Percentiles rank a stretch among this genome's conserved stretches.
These are phyloP conservation scores for Aureobasidium leucospermi DNA, from an alignment of 2,329 filamentous ascomycete species.

Conservation along the genomic window DNA sequence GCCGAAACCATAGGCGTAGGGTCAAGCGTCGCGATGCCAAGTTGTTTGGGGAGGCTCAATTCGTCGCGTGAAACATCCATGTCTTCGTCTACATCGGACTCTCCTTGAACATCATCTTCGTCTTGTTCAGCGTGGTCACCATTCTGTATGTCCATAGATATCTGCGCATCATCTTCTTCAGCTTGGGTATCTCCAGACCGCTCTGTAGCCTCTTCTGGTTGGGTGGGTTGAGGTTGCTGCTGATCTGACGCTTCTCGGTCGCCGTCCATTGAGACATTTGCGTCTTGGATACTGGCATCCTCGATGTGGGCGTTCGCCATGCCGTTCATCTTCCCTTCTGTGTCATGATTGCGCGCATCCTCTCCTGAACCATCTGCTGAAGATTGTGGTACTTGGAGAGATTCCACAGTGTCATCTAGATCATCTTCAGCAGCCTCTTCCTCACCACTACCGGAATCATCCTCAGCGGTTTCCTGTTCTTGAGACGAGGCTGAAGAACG, in stretches of 20 bases:
- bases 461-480: not conserved
- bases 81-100: not conserved
- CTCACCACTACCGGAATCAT: not conserved
- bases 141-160: slow-evolving; percentile 16
- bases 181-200: slow-evolving; percentile 14
- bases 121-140: slow-evolving; percentile 18
- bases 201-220: slow-evolving; percentile 11
- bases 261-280: not conserved
- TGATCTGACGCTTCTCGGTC: slow-evolving; percentile 16
- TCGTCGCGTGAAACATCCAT: not conserved
- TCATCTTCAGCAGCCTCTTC: not conserved
- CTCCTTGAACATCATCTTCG: not conserved
- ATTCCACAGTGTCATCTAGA: slow-evolving; percentile 7
- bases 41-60: not conserved
- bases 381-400: not conserved
- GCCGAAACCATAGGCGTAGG: slow-evolving; percentile 7
- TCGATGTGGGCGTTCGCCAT: not conserved
- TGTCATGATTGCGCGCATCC: not conserved
- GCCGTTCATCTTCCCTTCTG: not conserved
- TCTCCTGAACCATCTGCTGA: not conserved
- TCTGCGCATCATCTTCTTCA: slow-evolving; percentile 13
- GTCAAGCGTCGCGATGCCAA: slow-evolving; percentile 5
- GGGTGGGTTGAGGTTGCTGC: slow-evolving; percentile 11
- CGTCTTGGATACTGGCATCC: slow-evolving; percentile 8
- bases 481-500: slow-evolving; percentile 2